A percentile compares a stretch with the other conserved stretches of the same genome.
These are phyloP conservation scores for Endogone sp. DNA, from an alignment of 192 early-diverging fungal species.

Conservation along the genomic window DNA sequence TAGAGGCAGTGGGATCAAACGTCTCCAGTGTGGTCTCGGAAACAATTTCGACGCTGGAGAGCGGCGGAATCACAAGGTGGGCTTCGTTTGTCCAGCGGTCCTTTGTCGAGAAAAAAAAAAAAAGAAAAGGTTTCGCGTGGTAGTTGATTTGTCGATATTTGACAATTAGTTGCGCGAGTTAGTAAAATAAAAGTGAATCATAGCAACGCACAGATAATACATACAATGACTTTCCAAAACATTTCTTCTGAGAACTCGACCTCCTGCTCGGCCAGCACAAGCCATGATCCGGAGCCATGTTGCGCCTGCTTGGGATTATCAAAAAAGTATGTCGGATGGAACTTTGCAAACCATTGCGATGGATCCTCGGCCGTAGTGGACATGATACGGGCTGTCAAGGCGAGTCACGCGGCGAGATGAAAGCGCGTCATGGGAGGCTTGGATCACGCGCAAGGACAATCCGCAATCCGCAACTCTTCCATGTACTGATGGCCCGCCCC, in stretches of 20 bases:
- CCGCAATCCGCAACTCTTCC: no score
- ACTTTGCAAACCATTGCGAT: neutral
- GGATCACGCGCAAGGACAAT: no score
- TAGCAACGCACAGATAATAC: neutral
- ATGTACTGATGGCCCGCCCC: no score
- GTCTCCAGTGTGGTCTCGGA: neutral
- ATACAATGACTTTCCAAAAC: constrained; percentile 49
- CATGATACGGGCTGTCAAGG: no score
- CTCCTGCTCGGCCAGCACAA: constrained; percentile 30
- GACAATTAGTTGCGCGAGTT: neutral
- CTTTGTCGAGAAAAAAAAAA: constrained; percentile 9
- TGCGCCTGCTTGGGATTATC: neutral
- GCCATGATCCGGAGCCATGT: constrained; percentile 13
- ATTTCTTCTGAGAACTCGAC: constrained; percentile 31
- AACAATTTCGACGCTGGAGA: constrained; percentile 47
- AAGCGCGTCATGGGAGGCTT: no score
- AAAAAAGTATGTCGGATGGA: neutral
- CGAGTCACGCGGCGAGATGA: no score
- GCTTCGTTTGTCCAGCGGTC: constrained; percentile 58
- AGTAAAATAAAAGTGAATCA: neutral
- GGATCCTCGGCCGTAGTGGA: no score
- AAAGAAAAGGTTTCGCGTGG: neutral
- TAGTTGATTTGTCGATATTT: neutral
- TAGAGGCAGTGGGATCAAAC: constrained; percentile 2
- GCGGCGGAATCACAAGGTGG: constrained; percentile 57